Evolutionary conservation across 768 basidiomycete genomes (phyloP).

Genomic region (Auriscalpium microsporum): DNA sequence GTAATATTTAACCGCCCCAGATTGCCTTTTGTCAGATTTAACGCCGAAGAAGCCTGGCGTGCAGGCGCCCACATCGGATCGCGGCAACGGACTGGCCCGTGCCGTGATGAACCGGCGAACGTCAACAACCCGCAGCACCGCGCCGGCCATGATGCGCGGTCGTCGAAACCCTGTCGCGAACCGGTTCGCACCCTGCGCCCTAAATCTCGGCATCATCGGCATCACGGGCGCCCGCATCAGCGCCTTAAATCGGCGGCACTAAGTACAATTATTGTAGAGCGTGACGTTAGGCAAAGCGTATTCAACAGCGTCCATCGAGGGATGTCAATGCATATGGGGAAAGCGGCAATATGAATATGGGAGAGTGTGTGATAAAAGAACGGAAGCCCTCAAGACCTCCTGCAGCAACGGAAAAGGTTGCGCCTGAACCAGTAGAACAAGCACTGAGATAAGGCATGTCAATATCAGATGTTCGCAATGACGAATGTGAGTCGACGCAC

Average conservation of each 20-base stretch:
- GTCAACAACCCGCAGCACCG: neutral
- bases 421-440: constrained; percentile 76
- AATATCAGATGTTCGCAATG: neutral
- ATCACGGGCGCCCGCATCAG: neutral
- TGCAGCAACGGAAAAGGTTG: constrained; percentile 76
- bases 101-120: neutral
- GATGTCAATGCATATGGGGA: neutral
- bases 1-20: no score
- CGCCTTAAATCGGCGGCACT: neutral
- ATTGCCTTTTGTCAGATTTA: neutral
- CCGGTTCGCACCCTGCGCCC: neutral
- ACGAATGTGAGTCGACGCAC: constrained; percentile 35
- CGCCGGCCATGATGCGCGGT: neutral
- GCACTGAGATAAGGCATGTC: constrained; percentile 38
- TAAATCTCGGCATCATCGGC: neutral
- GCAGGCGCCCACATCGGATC: neutral
- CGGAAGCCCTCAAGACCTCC: constrained; percentile 45
- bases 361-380: constrained; percentile 1
- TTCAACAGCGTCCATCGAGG: neutral
- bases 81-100: neutral
- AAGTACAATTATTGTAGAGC: neutral
- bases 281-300: no score
- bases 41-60: neutral
- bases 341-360: neutral
- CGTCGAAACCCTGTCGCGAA: neutral